Evolutionary conservation across 306 rosid genomes (phyloP), one percentile per base, ranked within the genome.

Genomic region (Luffa aegyptiaca): DNA sequence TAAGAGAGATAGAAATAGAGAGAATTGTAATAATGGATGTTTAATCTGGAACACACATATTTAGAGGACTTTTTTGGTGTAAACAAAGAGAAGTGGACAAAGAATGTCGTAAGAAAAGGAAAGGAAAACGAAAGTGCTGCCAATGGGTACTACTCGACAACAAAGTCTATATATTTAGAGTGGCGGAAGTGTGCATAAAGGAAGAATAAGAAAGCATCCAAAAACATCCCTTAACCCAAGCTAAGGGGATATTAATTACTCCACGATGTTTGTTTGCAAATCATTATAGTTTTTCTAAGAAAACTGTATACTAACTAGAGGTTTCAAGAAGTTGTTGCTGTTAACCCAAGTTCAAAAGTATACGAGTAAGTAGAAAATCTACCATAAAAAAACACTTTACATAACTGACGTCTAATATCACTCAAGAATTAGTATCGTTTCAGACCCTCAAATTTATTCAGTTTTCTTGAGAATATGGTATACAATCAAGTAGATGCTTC

Each of bases 101-200:
- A 84, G 86, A 84, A 85, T 85, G 91, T 85, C 95, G 93, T 93
- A 88, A 84, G 93, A 88, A 88, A 26, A 26, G 31, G 31, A 91
- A 93, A 93, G 91, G 77, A 61, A 77, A 86, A 77, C 33, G 21
- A 31, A 64, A 64, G 73, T 35, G 31, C 6, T 8, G 26, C 53
- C 53, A 42, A 69, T 69, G 17, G 36, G 6, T 8, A 44, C 31
- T n/a, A 56, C 61, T 5, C 9, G 8, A n/a, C 44, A 16, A 41
- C 73, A 8, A 3, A 18, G 74, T 42, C 75, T 69, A 71, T 71
- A 44, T 71, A 87, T 88, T 90, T 87, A 85, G 90, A 80, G 87
- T 82, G 86, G 86, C 84, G 96, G 82, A 77, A 85, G 44, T 51
- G 81, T 18, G 2, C 12, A 39, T 13, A 41, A 86, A 87, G 31